These are phyloP conservation scores for Pichia sp. DNA, from an alignment of 1,139 yeast genomes.

Conservation along the genomic window DNA sequence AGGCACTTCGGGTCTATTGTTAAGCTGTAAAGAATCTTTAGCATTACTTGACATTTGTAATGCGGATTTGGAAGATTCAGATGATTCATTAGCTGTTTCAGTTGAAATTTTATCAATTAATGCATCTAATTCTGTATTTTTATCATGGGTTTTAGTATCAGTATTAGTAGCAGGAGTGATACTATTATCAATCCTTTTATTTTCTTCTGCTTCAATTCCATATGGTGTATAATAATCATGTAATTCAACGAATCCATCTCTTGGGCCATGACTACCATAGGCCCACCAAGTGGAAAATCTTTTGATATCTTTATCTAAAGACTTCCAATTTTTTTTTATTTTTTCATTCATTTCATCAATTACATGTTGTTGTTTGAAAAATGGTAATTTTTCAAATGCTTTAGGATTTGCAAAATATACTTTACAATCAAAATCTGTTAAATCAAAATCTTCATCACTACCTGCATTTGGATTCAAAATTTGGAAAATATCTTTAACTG, in stretches of 20 bases:
- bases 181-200: not conserved
- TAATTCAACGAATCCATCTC: conserved; percentile 48
- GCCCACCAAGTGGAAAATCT: conserved; percentile 49
- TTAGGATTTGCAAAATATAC: conserved; percentile 45
- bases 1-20: conserved; percentile 28
- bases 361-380: conserved; percentile 55
- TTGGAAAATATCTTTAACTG: conserved; percentile 28
- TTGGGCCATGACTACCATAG: conserved; percentile 60
- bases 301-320: conserved; percentile 40
- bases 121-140: conserved; percentile 11
- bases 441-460: conserved; percentile 37
- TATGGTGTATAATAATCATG: conserved; percentile 29
- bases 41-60: conserved; percentile 9
- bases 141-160: not conserved
- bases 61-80: conserved; percentile 11
- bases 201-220: conserved; percentile 5
- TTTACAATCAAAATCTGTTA: conserved; percentile 38
- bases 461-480: conserved; percentile 26
- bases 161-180: not conserved
- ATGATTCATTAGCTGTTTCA: conserved; percentile 9
- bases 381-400: conserved; percentile 39
- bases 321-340: conserved; percentile 47
- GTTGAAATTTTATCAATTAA: conserved; percentile 36
- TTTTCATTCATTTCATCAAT: conserved; percentile 44
- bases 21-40: conserved; percentile 12